A percentile compares a stretch with the other conserved stretches of the same genome.
These are phyloP conservation scores for Rhytidhysteron rufulum DNA, from an alignment of 2,329 filamentous ascomycete species.

Conservation along the genomic window DNA sequence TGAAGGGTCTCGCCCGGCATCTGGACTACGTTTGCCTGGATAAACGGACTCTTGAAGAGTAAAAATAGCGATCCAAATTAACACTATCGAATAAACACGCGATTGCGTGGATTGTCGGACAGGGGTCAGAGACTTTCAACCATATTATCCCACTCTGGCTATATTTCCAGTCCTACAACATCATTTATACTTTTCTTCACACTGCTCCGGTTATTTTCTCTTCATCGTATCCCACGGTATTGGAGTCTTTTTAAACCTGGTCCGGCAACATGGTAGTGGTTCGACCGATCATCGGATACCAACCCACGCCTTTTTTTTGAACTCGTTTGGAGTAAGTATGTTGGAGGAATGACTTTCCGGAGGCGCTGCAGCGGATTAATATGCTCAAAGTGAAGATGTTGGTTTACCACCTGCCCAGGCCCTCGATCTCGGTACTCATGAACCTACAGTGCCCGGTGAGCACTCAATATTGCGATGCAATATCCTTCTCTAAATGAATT, in stretches of 20 bases:
- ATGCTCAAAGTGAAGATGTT: background rate
- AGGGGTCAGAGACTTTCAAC: background rate
- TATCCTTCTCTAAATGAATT: too few relatives aligned
- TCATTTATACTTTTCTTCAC: background rate
- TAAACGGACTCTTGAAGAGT: background rate
- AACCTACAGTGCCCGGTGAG: too few relatives aligned
- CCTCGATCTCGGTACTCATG: too few relatives aligned
- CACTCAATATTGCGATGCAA: too few relatives aligned
- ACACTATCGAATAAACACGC: background rate
- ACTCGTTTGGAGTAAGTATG: too few relatives aligned
- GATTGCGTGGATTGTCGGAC: background rate
- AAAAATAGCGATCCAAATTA: background rate
- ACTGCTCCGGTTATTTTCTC: background rate
- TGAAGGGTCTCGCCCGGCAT: background rate
- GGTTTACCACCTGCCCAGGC: too few relatives aligned
- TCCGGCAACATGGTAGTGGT: background rate
- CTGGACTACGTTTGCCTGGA: background rate
- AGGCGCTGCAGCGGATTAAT: too few relatives aligned
- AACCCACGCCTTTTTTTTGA: too few relatives aligned
- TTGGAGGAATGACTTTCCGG: too few relatives aligned
- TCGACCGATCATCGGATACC: background rate
- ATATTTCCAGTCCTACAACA: background rate
- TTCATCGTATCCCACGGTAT: background rate
- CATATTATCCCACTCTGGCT: background rate
- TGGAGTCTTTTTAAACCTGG: background rate